Evolutionary conservation across 1,139 yeast species (phyloP).

Genomic region (Blastobotrys elegans): DNA sequence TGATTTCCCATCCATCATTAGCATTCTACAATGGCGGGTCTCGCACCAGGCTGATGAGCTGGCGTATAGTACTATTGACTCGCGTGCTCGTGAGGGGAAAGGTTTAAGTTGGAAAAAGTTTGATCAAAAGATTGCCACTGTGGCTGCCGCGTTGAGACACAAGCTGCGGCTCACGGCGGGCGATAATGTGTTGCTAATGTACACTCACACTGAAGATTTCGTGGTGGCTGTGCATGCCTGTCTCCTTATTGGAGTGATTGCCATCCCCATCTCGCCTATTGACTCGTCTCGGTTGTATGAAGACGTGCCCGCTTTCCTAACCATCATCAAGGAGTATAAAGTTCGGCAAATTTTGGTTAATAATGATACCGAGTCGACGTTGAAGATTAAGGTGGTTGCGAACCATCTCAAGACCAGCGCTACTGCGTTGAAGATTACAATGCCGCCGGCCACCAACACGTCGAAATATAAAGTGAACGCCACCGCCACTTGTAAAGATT

Average conservation of each 20-base stretch:
- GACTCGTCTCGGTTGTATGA: conserved; percentile 67
- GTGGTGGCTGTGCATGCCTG: conserved; percentile 84
- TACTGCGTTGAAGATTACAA: conserved; percentile 37
- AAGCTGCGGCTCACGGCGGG: conserved; percentile 56
- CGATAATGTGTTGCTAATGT: conserved; percentile 71
- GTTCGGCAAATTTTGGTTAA: conserved; percentile 73
- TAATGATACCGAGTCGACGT: conserved; percentile 60
- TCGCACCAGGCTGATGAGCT: conserved; percentile 69
- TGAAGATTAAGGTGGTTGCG: conserved; percentile 65
- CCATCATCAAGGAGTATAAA: conserved; percentile 63
- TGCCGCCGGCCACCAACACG: conserved; percentile 64
- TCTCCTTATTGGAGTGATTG: conserved; percentile 70
- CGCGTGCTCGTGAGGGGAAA: conserved; percentile 43
- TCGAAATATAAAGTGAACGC: conserved; percentile 57
- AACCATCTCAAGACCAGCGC: conserved; percentile 57
- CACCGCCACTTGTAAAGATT: conserved; percentile 43
- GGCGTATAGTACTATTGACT: conserved; percentile 64
- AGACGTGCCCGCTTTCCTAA: conserved; percentile 66
- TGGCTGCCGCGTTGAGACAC: conserved; percentile 52
- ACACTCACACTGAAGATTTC: conserved; percentile 83
- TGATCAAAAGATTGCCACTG: conserved; percentile 70
- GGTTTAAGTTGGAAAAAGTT: conserved; percentile 80
- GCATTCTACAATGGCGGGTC: conserved; percentile 75
- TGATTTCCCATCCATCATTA: conserved; percentile 66
- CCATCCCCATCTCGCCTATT: conserved; percentile 75